Conservation (phyloP, 2,329 filamentous ascomycete genomes). For the Colletotrichum sp. region DNA sequence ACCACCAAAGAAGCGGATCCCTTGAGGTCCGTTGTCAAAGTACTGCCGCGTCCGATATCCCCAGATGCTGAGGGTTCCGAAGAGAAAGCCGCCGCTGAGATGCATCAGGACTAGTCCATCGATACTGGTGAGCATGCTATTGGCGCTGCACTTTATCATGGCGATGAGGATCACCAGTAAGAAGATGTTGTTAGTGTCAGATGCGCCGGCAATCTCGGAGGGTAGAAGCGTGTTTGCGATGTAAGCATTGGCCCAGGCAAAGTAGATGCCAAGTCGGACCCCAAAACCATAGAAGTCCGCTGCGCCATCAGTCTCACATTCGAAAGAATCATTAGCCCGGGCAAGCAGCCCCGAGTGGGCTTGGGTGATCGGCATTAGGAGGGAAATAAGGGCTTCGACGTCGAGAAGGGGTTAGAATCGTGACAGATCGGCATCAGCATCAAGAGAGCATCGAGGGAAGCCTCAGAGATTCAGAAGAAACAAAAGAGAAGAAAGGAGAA, state of each 20-base stretch:
- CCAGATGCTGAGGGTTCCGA: conserved; percentile 30
- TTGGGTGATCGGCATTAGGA: background rate
- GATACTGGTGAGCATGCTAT: conserved; percentile 19
- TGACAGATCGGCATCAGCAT: background rate
- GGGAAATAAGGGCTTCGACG: background rate
- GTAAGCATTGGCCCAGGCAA: conserved; percentile 31
- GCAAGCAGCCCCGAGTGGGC: background rate
- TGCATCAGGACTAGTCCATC: conserved; percentile 33
- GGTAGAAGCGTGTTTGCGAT: conserved; percentile 30
- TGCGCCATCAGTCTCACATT: conserved; percentile 25
- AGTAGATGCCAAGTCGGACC: conserved; percentile 35
- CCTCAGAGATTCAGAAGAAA: background rate
- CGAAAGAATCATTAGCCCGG: background rate
- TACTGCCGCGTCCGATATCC: conserved; percentile 30
- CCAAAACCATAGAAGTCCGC: conserved; percentile 36
- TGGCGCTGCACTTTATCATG: conserved; percentile 25
- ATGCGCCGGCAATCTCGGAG: conserved; percentile 24
- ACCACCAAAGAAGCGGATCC: conserved; percentile 25
- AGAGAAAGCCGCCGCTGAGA: conserved; percentile 30
- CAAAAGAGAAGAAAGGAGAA: too few relatives aligned
- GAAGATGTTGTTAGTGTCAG: conserved; percentile 34
- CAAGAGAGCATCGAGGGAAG: background rate
- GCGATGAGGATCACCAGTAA: conserved; percentile 32
- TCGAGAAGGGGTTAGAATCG: background rate
- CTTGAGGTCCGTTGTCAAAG: conserved; percentile 21